These are phyloP conservation scores for Botryotinia globosa DNA, from an alignment of 2,329 filamentous ascomycete genomes.

Conservation along the genomic window DNA sequence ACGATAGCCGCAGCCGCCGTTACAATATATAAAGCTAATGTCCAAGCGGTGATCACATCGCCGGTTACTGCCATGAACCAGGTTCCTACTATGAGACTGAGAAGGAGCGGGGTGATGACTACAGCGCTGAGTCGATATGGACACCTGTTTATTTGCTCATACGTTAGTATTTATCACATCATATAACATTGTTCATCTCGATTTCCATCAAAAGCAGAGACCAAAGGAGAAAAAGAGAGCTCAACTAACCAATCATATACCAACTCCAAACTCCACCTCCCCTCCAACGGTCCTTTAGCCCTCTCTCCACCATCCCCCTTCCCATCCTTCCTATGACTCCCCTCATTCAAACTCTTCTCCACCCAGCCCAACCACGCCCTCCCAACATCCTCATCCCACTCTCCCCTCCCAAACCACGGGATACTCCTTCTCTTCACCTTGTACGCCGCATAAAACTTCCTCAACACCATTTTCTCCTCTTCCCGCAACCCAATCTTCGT, in stretches of 20 bases:
- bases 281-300: conserved; percentile 1
- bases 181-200: neutral
- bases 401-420: neutral
- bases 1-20: conserved; percentile 32
- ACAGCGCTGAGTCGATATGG: conserved; percentile 29
- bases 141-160: conserved; percentile 25
- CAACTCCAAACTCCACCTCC: conserved; percentile 13
- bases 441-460: neutral
- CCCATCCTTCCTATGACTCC: neutral
- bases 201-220: neutral
- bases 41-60: conserved; percentile 33
- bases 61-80: conserved; percentile 29
- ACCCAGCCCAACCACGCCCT: conserved; percentile 1
- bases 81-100: conserved; percentile 26
- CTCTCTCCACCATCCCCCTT: neutral
- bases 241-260: conserved; percentile 9
- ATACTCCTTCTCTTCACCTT: neutral
- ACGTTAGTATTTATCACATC: conserved; percentile 19
- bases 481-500: neutral
- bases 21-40: conserved; percentile 30
- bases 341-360: neutral
- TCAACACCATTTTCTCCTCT: conserved; percentile 8
- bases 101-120: conserved; percentile 26
- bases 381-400: conserved; percentile 8
- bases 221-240: neutral